Conservation (phyloP, 2,329 filamentous ascomycete species). For the Drechmeria coniospora region DNA sequence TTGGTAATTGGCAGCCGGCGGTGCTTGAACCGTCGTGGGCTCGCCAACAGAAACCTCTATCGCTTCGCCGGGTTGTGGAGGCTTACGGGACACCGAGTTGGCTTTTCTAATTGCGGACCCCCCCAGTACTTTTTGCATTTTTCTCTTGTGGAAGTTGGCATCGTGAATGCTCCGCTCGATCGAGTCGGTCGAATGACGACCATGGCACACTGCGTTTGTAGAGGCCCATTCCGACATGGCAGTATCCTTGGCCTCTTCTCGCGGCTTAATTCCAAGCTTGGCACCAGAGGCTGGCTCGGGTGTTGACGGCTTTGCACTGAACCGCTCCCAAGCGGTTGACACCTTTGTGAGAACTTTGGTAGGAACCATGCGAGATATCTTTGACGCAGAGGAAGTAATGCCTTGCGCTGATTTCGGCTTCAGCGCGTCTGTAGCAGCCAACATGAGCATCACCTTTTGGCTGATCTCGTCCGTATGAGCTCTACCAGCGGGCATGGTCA, state of each 20-base stretch:
- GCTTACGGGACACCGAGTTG: constrained; percentile 13
- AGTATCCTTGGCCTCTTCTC: background rate
- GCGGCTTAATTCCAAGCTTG: constrained; percentile 4
- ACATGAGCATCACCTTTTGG: constrained; percentile 20
- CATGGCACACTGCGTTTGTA: background rate
- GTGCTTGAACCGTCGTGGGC: background rate
- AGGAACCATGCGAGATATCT: constrained; percentile 13
- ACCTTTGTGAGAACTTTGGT: constrained; percentile 19
- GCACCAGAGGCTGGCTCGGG: constrained; percentile 6
- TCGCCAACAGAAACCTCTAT: constrained; percentile 17
- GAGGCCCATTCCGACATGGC: background rate
- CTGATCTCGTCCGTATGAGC: constrained; percentile 13
- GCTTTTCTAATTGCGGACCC: constrained; percentile 15
- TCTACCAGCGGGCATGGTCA: background rate
- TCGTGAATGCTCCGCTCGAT: constrained; percentile 19
- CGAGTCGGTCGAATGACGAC: constrained; percentile 12
- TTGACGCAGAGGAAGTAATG: constrained; percentile 6
- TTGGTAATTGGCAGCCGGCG: background rate
- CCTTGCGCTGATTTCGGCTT: constrained; percentile 13
- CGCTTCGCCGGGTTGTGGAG: constrained; percentile 10
- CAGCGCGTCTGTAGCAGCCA: constrained; percentile 18
- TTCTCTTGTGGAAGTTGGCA: constrained; percentile 18
- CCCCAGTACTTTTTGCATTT: constrained; percentile 17
- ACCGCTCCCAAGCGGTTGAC: constrained; percentile 16
- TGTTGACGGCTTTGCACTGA: constrained; percentile 13